Percentiles rank a stretch among this genome's conserved stretches.
Conservation (phyloP, 1,284 basidiomycete genomes). For the Marasmius fiardii region DNA sequence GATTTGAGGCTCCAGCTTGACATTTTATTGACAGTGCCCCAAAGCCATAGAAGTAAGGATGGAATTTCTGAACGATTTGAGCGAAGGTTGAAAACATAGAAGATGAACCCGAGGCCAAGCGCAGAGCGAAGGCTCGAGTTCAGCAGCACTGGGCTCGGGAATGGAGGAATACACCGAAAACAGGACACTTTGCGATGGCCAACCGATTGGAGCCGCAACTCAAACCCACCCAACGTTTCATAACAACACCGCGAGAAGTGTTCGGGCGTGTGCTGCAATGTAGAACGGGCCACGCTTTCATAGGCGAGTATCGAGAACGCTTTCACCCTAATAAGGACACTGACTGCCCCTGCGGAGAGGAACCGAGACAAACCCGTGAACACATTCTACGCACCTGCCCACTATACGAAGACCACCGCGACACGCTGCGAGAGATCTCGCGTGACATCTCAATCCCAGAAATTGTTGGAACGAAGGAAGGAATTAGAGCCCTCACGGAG, state of each 20-base stretch:
- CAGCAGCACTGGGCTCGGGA: too few relatives aligned
- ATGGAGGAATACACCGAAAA: background rate
- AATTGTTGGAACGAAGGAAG: conserved; percentile 22
- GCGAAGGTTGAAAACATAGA: too few relatives aligned
- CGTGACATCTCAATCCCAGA: conserved; percentile 14
- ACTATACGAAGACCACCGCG: conserved; percentile 18
- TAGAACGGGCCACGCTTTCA: conserved; percentile 24
- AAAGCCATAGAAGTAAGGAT: too few relatives aligned
- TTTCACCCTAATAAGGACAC: conserved; percentile 19
- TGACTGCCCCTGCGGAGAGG: conserved; percentile 27
- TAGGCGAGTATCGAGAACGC: too few relatives aligned
- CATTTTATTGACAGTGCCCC: too few relatives aligned
- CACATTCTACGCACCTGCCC: conserved; percentile 27
- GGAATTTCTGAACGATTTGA: too few relatives aligned
- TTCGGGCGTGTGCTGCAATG: conserved; percentile 23
- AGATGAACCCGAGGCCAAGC: too few relatives aligned
- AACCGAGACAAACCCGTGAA: conserved; percentile 21
- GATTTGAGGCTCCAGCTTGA: too few relatives aligned
- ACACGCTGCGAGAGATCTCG: conserved; percentile 14
- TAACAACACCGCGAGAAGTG: conserved; percentile 12
- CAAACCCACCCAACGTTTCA: conserved; percentile 18
- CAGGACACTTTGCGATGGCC: conserved; percentile 14
- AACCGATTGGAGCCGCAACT: conserved; percentile 22
- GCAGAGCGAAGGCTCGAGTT: too few relatives aligned
- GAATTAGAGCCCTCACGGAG: conserved; percentile 20